Percentiles rank a stretch among this genome's conserved stretches.
phyloP scores from a whole-genome alignment of 352 stramenopile genomes.

The Phytophthora kernoviae region DNA sequence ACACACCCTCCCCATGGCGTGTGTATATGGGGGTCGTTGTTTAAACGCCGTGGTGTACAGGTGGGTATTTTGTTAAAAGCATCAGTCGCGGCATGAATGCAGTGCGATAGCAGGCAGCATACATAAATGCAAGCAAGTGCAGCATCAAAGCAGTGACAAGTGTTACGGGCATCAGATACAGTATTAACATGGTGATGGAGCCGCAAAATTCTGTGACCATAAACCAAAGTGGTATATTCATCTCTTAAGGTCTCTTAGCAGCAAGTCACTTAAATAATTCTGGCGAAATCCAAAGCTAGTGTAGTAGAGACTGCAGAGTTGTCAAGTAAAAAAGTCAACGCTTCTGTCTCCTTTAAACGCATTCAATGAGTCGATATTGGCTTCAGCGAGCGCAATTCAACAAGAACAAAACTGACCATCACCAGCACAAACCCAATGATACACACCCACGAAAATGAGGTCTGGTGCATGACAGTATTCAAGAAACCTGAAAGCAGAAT shows the following conservation, averaged over 20 bases:
- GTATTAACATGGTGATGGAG: background rate
- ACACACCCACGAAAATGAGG: conserved; percentile 48
- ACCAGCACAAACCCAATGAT: conserved; percentile 52
- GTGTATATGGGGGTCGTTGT: conserved; percentile 15
- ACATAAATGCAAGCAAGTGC: conserved; percentile 24
- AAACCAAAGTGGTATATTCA: too few relatives aligned
- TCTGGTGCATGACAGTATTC: conserved; percentile 45
- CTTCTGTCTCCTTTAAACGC: too few relatives aligned
- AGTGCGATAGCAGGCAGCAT: conserved; percentile 18
- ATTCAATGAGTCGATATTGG: background rate
- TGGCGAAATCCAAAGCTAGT: too few relatives aligned
- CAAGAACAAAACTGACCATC: conserved; percentile 50
- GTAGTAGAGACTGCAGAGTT: too few relatives aligned
- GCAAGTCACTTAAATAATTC: too few relatives aligned
- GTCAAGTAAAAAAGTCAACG: too few relatives aligned
- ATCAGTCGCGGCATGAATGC: conserved; percentile 21
- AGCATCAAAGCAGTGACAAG: background rate
- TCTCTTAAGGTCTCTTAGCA: too few relatives aligned
- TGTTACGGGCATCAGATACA: background rate
- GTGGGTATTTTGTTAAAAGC: conserved; percentile 15
- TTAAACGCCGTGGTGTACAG: conserved; percentile 4
- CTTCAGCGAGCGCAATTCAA: conserved; percentile 30
- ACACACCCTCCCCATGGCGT: conserved; percentile 2
- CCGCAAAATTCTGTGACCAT: too few relatives aligned
- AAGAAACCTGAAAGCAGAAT: conserved; percentile 51